Conservation (phyloP, 164 flowering plant species). For the Akebia trifoliata region DNA sequence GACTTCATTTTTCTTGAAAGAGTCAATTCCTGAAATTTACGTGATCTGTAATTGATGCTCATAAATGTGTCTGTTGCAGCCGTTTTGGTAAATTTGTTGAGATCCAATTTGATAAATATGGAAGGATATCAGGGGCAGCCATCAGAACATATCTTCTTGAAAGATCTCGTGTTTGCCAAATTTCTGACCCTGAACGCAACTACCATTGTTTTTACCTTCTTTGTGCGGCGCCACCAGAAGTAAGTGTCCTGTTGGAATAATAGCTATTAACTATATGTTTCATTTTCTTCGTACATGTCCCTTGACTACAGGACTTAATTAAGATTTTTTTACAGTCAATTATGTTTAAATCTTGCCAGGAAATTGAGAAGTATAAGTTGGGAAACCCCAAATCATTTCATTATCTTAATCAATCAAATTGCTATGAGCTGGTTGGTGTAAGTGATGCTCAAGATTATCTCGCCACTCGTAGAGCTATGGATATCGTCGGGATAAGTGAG, state of each 20-base stretch:
- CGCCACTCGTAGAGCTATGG: slow-evolving; percentile 83
- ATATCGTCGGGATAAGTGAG: slow-evolving; percentile 69
- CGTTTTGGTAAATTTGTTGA: slow-evolving; percentile 94
- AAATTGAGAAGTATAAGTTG: slow-evolving; percentile 65
- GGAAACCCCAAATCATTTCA: slow-evolving; percentile 82
- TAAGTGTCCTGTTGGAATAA: slow-evolving; percentile 14
- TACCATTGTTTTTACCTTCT: slow-evolving; percentile 85
- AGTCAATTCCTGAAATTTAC: neutral
- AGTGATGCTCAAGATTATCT: slow-evolving; percentile 73
- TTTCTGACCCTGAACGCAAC: slow-evolving; percentile 86
- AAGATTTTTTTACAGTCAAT: neutral
- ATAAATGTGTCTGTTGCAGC: slow-evolving; percentile 36
- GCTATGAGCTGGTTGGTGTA: slow-evolving; percentile 70
- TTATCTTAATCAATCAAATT: slow-evolving; percentile 83
- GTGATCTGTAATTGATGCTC: slow-evolving; percentile 10
- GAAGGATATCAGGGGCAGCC: slow-evolving; percentile 88
- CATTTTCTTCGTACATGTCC: neutral
- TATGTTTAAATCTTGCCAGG: slow-evolving; percentile 32
- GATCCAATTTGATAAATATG: slow-evolving; percentile 71
- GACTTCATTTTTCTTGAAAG: neutral
- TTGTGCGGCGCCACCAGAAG: slow-evolving; percentile 84
- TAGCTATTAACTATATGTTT: neutral
- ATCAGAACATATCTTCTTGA: slow-evolving; percentile 83
- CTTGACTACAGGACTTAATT: slow-evolving; percentile 5
- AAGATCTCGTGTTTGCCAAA: slow-evolving; percentile 91